A percentile compares a stretch with the other conserved stretches of the same genome.
Conservation (phyloP, 768 basidiomycete species). For the Psilocybe subaeruginosa region DNA sequence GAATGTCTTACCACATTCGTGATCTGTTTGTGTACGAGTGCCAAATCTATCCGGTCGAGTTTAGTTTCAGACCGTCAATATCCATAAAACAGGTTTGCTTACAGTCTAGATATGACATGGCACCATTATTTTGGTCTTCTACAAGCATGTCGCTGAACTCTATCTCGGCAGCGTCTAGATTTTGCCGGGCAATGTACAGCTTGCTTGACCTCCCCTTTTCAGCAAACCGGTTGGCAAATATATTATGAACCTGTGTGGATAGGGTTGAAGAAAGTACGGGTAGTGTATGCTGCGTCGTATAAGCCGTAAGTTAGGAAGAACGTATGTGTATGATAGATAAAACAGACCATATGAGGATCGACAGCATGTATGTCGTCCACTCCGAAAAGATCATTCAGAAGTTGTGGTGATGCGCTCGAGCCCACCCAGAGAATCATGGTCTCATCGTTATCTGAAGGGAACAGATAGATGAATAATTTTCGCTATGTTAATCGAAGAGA, state of each 20-base stretch:
- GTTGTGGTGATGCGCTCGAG: conserved; percentile 74
- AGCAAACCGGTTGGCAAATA: conserved; percentile 68
- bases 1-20: conserved; percentile 40
- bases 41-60: conserved; percentile 38
- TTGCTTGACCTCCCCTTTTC: conserved; percentile 58
- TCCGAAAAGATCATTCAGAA: conserved; percentile 83
- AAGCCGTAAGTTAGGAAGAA: conserved; percentile 3
- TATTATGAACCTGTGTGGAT: conserved; percentile 84
- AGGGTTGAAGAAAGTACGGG: conserved; percentile 74
- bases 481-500: neutral
- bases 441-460: conserved; percentile 27
- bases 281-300: conserved; percentile 55
- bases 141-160: conserved; percentile 98
- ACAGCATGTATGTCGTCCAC: conserved; percentile 77
- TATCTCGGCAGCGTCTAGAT: conserved; percentile 89
- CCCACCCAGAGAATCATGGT: conserved; percentile 90
- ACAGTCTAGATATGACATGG: conserved; percentile 92
- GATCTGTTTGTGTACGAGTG: conserved; percentile 54
- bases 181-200: conserved; percentile 84
- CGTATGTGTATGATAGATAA: neutral
- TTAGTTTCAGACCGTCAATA: conserved; percentile 3
- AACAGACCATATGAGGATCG: conserved; percentile 68
- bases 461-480: neutral
- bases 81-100: conserved; percentile 23
- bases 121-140: conserved; percentile 97